Evolutionary conservation across 1,139 yeast species (phyloP).

Genomic region (Magnusiomyces fungicola): DNA sequence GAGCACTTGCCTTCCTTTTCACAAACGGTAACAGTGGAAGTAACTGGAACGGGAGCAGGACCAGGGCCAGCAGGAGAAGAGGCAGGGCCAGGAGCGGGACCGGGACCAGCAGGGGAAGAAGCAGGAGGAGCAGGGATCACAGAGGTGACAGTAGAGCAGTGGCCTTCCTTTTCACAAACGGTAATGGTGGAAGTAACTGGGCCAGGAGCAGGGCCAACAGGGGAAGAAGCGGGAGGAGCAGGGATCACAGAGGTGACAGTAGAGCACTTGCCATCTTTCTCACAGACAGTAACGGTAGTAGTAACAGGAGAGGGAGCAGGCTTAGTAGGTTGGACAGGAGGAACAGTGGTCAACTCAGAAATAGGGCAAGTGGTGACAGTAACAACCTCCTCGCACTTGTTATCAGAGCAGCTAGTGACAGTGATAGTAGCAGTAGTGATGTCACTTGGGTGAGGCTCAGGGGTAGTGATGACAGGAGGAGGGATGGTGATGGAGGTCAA

Average conservation of each 20-base stretch:
- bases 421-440: slow-evolving; percentile 11
- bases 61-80: not conserved
- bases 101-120: not conserved
- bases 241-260: not conserved
- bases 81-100: not conserved
- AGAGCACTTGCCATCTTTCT: not conserved
- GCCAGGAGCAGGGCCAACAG: not conserved
- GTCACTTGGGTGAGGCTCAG: not conserved
- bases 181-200: not conserved
- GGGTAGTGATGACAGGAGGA: not conserved
- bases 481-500: not conserved
- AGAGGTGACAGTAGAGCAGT: not conserved
- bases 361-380: slow-evolving; percentile 14
- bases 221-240: not conserved
- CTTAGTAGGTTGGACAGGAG: too few species aligned
- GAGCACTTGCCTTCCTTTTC: not conserved
- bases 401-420: slow-evolving; percentile 10
- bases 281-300: not conserved
- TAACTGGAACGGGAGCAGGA: not conserved
- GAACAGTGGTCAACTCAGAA: not conserved
- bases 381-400: slow-evolving; percentile 6
- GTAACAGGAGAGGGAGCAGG: not conserved
- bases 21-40: not conserved
- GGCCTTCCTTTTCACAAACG: not conserved
- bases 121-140: not conserved